phyloP scores from a whole-genome alignment of 805 yeast genomes.

The Pichia heedii region DNA sequence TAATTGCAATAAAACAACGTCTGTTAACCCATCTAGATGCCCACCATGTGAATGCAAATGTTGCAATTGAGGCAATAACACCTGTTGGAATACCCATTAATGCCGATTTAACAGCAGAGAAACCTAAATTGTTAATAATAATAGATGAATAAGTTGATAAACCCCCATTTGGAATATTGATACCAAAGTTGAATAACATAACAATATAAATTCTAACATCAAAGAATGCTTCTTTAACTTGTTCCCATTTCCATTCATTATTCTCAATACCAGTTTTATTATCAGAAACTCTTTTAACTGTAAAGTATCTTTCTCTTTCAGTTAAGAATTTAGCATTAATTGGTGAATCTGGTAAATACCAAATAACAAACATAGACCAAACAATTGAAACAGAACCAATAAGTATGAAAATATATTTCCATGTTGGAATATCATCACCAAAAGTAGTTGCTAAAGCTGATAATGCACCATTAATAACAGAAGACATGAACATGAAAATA shows the following conservation, averaged over 20 bases:
- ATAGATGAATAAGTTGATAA: slow-evolving; percentile 39
- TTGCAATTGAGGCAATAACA: slow-evolving; percentile 10
- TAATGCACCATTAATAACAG: slow-evolving; percentile 27
- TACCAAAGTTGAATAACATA: slow-evolving; percentile 1
- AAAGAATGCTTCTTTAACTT: slow-evolving; percentile 44
- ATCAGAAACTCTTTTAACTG: slow-evolving; percentile 21
- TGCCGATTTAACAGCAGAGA: slow-evolving; percentile 10
- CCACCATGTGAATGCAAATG: not conserved
- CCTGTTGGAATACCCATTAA: slow-evolving; percentile 13
- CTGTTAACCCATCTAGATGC: not conserved
- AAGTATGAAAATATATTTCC: slow-evolving; percentile 13
- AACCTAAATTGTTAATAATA: slow-evolving; percentile 12
- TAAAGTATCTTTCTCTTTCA: not conserved
- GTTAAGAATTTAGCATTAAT: slow-evolving; percentile 2
- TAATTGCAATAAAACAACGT: slow-evolving; percentile 1
- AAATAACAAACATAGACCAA: slow-evolving; percentile 3
- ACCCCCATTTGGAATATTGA: slow-evolving; percentile 37
- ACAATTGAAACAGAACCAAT: slow-evolving; percentile 29
- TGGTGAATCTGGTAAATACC: slow-evolving; percentile 3
- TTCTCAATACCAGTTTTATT: slow-evolving; percentile 28
- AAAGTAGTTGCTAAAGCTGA: slow-evolving; percentile 10
- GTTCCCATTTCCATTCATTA: slow-evolving; percentile 35
- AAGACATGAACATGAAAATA: slow-evolving; percentile 4
- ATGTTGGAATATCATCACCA: slow-evolving; percentile 12
- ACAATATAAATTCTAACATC: slow-evolving; percentile 24